Base-by-base conservation (phyloP, 2,329 filamentous ascomycete genomes). In the Colletotrichum destructivum region DNA sequence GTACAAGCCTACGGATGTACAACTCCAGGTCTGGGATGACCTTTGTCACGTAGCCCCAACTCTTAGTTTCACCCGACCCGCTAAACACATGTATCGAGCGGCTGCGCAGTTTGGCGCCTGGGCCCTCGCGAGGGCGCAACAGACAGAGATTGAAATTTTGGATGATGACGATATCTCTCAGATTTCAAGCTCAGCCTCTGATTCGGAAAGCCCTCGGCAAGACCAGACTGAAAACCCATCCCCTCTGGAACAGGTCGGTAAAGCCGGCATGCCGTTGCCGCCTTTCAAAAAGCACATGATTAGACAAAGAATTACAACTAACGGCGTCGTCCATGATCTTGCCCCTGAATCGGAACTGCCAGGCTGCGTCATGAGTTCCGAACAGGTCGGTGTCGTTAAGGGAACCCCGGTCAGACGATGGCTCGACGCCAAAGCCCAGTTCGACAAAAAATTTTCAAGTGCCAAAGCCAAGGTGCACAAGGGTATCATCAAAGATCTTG, bases 11-110 rank as follows among this genome's bases (percentile, higher is more conserved):
- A 99, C 96, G 0, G 90, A 97, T 76, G 96, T 98, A 0, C 95
- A 98, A 79, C 87, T 99, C 2, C 96, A 98, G 79, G 92, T 98
- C 1, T 98, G 96, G 95, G 96, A 98, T 69, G 93, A 98, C 76
- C 85, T 98, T 3, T 98, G 96, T 77, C 96, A 98, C 79, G 95
- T 97, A 7, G 92, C 93, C 0, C 94, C 96, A 0, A 98, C 95
- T 0, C 87, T 98, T n/a, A 97, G 94, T 77, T 98, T 98, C 80
- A 98, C 96, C 0, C 89, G 92, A n/a, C 96, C 96, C 0, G 96
- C 96, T 56, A 98, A 98, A 80, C 93, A 93, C 82, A 98, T 98
- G 95, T 98, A 94, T 80, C 90, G 96, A 59, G 94, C 94, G 1
- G 91, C 98, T 63, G 93, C 96, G 0, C 96, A 98, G 76, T 98